Evolutionary conservation across 2,329 filamentous ascomycete genomes (phyloP), one percentile per base, ranked within the genome.

Genomic region (Hypoxylon sp.): DNA sequence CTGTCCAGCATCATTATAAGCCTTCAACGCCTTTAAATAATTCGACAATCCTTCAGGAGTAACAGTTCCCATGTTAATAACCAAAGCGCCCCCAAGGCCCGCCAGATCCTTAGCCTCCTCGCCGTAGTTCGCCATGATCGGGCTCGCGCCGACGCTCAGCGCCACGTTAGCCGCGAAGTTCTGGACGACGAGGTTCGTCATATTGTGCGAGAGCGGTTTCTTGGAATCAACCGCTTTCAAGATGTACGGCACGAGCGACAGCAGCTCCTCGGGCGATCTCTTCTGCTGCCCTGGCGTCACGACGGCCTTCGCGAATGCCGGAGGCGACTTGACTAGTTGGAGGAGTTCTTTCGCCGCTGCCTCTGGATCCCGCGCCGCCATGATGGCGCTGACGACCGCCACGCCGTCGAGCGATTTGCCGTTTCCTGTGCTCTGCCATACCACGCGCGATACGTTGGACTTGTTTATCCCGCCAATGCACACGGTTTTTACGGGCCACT

Each of bases 121-220:
- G 17, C 86, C 89, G 64, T 92, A 89, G 69, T 90, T 92, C 5
- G 91, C 87, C 93, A 97, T 97, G 71, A 97, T 97, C 27, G 93
- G 93, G 13, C 89, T 94, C 8, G 89, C 89, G 25, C 93, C 93
- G 42, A 95, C 80, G 23, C 88, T 84, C 11, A 97, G 80, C 27
- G 90, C 91, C 2, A 97, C 87, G 66, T 96, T 97, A 42, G 94
- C 93, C 11, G 92, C 90, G 65, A 97, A 89, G 73, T 97, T 96
- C 66, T 96, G 91, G 15, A 97, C 93, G 0, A 97, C 93, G 42
- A 92, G 79, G 69, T 97, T 97, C 43, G 94, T 97, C 90, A 97
- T 97, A 73, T 96, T 97, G 73, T 97, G 93, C 40, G 88, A 89
- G 15, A 97, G 78, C 0, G 92, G 91, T 48, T 82, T 86, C 31